A percentile compares a stretch with the other conserved stretches of the same genome.
Evolutionary conservation across 768 basidiomycete genomes (phyloP).

Genomic region (Coprinopsis marcescibilis): DNA sequence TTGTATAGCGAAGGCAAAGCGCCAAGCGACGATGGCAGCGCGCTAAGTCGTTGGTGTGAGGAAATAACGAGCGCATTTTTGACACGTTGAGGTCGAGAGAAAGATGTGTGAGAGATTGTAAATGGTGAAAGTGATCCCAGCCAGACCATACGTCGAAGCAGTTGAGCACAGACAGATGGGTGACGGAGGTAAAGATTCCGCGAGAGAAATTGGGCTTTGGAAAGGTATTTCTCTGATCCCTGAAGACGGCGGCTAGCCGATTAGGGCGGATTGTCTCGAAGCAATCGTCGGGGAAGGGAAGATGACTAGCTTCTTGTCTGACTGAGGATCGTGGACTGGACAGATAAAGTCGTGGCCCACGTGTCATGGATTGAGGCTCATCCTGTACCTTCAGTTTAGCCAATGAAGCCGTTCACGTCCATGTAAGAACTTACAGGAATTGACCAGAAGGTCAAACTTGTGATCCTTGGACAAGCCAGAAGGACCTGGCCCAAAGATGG

Average conservation of each 20-base stretch:
- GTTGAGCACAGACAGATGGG: slow-evolving; percentile 11
- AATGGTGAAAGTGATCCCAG: background rate
- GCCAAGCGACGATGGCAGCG: background rate
- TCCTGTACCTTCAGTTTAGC: background rate
- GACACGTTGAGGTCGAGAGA: slow-evolving; percentile 9
- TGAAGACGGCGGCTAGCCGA: slow-evolving; percentile 1
- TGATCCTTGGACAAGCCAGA: slow-evolving; percentile 3
- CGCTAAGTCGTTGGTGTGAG: background rate
- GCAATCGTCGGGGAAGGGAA: slow-evolving; percentile 8
- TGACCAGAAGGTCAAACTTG: slow-evolving; percentile 5
- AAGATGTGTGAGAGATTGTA: slow-evolving; percentile 7
- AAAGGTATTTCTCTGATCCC: background rate
- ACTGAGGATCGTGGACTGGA: background rate
- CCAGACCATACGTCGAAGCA: slow-evolving; percentile 6
- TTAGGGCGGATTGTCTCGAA: slow-evolving; percentile 10
- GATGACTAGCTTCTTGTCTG: background rate
- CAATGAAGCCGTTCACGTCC: background rate
- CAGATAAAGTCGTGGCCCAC: background rate
- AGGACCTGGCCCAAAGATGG: slow-evolving; percentile 7
- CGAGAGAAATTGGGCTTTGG: slow-evolving; percentile 3
- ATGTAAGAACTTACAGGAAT: slow-evolving; percentile 1
- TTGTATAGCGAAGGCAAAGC: background rate
- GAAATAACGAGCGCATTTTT: background rate
- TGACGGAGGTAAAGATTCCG: slow-evolving; percentile 1
- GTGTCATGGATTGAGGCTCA: background rate